Evolutionary conservation across 306 rosid species (phyloP).

Genomic region (Prosopis cineraria): DNA sequence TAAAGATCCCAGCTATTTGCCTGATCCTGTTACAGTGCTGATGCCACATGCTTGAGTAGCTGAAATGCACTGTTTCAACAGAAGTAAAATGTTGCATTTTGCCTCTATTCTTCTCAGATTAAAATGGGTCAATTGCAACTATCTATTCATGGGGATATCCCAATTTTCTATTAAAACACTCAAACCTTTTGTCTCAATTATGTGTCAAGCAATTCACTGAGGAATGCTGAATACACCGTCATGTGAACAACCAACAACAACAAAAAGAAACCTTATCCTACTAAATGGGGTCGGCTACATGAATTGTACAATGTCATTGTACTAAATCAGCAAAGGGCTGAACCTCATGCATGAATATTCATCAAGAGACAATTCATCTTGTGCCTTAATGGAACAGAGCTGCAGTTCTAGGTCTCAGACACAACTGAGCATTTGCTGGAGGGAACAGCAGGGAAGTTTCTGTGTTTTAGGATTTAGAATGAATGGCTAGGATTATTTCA

Average conservation of each 20-base stretch:
- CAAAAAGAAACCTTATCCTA: no score
- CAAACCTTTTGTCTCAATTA: not conserved
- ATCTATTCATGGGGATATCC: not conserved
- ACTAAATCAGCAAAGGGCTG: not conserved
- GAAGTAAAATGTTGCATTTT: not conserved
- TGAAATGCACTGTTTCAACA: not conserved
- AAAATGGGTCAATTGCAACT: not conserved
- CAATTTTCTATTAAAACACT: not conserved
- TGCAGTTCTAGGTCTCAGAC: not conserved
- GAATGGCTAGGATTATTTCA: not conserved
- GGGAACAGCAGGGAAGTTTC: not conserved
- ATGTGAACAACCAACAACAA: no score
- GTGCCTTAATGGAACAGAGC: not conserved
- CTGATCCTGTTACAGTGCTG: constrained; percentile 1
- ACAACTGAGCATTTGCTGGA: not conserved
- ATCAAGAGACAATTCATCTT: not conserved
- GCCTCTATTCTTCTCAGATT: not conserved
- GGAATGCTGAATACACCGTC: not conserved
- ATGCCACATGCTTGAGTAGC: not conserved
- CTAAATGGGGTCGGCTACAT: no score
- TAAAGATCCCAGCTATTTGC: not conserved
- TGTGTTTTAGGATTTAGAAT: not conserved
- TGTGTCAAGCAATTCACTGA: not conserved
- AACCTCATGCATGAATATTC: not conserved
- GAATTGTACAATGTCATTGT: no score